Evolutionary conservation across 805 yeast species (phyloP).

Genomic region (Tetrapisispora pingtungensis): DNA sequence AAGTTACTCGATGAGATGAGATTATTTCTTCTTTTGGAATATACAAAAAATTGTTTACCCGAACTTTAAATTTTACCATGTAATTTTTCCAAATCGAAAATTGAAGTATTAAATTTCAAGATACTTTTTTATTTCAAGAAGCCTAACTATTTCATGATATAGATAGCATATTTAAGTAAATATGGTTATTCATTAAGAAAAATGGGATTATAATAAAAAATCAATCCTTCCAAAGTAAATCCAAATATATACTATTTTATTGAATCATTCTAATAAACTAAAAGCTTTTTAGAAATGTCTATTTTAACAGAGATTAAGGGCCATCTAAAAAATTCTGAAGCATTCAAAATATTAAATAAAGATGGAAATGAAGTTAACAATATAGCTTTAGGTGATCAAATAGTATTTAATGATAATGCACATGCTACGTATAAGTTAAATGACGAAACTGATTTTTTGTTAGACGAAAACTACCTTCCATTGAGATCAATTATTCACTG

Average conservation of each 20-base stretch:
- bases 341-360: slow-evolving; percentile 10
- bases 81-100: too few relatives aligned
- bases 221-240: too few relatives aligned
- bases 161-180: too few relatives aligned
- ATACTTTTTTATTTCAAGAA: too few relatives aligned
- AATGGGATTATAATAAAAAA: too few relatives aligned
- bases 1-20: neutral
- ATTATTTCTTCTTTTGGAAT: too few relatives aligned
- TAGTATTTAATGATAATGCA: slow-evolving; percentile 21
- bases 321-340: slow-evolving; percentile 13
- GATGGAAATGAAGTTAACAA: slow-evolving; percentile 27
- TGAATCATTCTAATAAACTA: too few relatives aligned
- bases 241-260: too few relatives aligned
- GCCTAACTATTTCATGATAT: too few relatives aligned
- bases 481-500: slow-evolving; percentile 61
- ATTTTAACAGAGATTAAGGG: slow-evolving; percentile 11
- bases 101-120: too few relatives aligned
- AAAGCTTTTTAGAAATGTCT: neutral
- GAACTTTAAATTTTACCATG: neutral
- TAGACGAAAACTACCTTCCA: slow-evolving; percentile 39
- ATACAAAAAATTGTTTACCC: too few relatives aligned
- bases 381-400: slow-evolving; percentile 28
- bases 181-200: too few relatives aligned
- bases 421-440: slow-evolving; percentile 30
- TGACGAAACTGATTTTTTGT: slow-evolving; percentile 43